Percentiles rank a stretch among this genome's conserved stretches.
These are phyloP conservation scores for Helotiales sp. DNA, from an alignment of 2,329 filamentous ascomycete genomes.

Conservation along the genomic window DNA sequence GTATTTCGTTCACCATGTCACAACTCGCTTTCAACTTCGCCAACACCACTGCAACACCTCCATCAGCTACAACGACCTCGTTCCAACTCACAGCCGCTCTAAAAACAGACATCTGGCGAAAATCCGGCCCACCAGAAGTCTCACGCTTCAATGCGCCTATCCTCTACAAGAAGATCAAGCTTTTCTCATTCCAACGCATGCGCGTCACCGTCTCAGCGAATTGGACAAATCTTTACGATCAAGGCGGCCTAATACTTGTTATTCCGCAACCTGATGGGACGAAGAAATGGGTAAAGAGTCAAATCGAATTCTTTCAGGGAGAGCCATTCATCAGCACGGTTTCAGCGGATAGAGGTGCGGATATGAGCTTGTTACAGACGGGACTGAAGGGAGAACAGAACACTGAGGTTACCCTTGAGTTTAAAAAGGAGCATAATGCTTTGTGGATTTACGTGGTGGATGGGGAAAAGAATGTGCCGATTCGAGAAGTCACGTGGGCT, in stretches of 20 bases:
- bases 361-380: not conserved
- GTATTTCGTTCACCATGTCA: not conserved
- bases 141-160: not conserved
- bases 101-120: not conserved
- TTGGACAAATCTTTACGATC: not conserved
- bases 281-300: not conserved
- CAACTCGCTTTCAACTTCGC: not conserved
- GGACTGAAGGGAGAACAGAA: not conserved
- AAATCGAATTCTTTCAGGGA: not conserved
- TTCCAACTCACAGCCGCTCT: not conserved
- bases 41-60: not conserved
- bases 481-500: not conserved
- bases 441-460: not conserved
- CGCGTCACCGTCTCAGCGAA: not conserved
- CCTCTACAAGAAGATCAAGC: not conserved
- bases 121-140: not conserved
- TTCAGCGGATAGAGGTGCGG: not conserved
- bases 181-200: not conserved
- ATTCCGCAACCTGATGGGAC: not conserved
- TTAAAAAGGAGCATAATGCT: not conserved
- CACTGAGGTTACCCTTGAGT: not conserved
- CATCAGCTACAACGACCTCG: not conserved
- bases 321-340: slow-evolving; percentile 1
- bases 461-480: not conserved
- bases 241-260: not conserved